A percentile compares a stretch with the other conserved stretches of the same genome.
Evolutionary conservation across 2,329 filamentous ascomycete genomes (phyloP).

Genomic region (Clonostachys solani): DNA sequence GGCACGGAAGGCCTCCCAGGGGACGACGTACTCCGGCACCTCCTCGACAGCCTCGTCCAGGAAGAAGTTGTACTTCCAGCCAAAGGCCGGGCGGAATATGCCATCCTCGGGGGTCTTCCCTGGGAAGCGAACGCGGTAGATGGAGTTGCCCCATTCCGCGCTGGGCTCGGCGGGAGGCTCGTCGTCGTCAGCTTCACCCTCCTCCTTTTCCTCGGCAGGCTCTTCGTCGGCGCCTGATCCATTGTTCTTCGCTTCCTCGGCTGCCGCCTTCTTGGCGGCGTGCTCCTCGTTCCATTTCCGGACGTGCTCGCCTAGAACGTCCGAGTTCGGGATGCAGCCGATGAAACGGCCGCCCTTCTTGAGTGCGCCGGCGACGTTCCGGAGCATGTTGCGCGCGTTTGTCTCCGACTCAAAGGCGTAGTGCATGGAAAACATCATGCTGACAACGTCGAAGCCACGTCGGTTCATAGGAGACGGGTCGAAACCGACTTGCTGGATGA

Average conservation of each 20-base stretch:
- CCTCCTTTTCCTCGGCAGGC: slow-evolving; percentile 22
- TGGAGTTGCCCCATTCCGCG: slow-evolving; percentile 87
- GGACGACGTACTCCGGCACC: slow-evolving; percentile 95
- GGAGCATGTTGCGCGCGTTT: slow-evolving; percentile 87
- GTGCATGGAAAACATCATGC: slow-evolving; percentile 99
- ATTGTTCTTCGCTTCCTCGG: slow-evolving; percentile 28
- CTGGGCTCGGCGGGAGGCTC: slow-evolving; percentile 60
- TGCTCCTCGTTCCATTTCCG: slow-evolving; percentile 63
- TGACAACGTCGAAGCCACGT: slow-evolving; percentile 91
- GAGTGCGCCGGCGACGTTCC: slow-evolving; percentile 83
- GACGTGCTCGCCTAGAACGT: slow-evolving; percentile 80
- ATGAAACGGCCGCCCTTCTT: slow-evolving; percentile 95
- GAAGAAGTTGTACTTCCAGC: slow-evolving; percentile 98
- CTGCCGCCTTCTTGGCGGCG: slow-evolving; percentile 23
- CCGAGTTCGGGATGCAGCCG: slow-evolving; percentile 94
- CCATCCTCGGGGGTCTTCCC: slow-evolving; percentile 80
- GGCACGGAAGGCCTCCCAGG: slow-evolving; percentile 95
- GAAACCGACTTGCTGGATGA: slow-evolving; percentile 84
- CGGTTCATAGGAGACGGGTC: slow-evolving; percentile 69
- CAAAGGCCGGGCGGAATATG: slow-evolving; percentile 88
- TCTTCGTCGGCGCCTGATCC: slow-evolving; percentile 22
- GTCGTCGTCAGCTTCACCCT: slow-evolving; percentile 35
- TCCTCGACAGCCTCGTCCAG: slow-evolving; percentile 94
- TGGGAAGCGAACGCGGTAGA: slow-evolving; percentile 88
- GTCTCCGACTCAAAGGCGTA: slow-evolving; percentile 94